Evolutionary conservation across 768 basidiomycete species (phyloP).

Genomic region (Trametes coccinea): DNA sequence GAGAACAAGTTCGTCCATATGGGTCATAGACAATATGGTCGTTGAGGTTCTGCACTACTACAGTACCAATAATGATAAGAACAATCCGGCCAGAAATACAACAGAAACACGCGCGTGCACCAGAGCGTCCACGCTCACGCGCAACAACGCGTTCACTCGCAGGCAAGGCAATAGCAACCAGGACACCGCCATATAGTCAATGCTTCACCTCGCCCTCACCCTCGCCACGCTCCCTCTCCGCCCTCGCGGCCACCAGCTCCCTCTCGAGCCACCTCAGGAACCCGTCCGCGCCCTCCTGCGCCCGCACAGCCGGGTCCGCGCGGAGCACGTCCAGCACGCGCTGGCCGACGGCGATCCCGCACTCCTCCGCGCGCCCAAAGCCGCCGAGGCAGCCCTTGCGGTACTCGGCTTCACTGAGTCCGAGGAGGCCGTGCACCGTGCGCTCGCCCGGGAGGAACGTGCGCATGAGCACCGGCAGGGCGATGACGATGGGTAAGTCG

Average conservation of each 20-base stretch:
- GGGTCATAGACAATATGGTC: too few relatives aligned
- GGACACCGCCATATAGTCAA: constrained; percentile 39
- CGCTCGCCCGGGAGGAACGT: constrained; percentile 37
- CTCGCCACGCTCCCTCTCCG: constrained; percentile 56
- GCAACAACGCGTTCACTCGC: background rate
- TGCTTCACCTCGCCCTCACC: constrained; percentile 43
- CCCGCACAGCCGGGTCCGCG: constrained; percentile 11
- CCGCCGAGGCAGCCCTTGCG: constrained; percentile 69
- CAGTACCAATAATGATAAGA: background rate
- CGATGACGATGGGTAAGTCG: constrained; percentile 73
- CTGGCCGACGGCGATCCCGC: constrained; percentile 56
- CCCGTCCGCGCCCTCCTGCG: constrained; percentile 15
- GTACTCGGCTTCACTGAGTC: constrained; percentile 62
- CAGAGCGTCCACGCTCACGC: background rate
- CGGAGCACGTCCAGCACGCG: constrained; percentile 55
- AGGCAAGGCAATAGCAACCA: background rate
- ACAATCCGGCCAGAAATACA: background rate
- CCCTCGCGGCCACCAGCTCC: constrained; percentile 64
- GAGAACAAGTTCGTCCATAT: too few relatives aligned
- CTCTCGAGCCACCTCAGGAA: constrained; percentile 47
- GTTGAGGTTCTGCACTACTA: background rate
- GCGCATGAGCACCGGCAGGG: constrained; percentile 66
- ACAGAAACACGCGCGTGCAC: background rate
- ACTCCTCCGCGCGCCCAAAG: constrained; percentile 79
- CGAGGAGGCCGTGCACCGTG: constrained; percentile 55